Evolutionary conservation across 2,329 filamentous ascomycete species (phyloP).

Genomic region (Fusarium compactum): DNA sequence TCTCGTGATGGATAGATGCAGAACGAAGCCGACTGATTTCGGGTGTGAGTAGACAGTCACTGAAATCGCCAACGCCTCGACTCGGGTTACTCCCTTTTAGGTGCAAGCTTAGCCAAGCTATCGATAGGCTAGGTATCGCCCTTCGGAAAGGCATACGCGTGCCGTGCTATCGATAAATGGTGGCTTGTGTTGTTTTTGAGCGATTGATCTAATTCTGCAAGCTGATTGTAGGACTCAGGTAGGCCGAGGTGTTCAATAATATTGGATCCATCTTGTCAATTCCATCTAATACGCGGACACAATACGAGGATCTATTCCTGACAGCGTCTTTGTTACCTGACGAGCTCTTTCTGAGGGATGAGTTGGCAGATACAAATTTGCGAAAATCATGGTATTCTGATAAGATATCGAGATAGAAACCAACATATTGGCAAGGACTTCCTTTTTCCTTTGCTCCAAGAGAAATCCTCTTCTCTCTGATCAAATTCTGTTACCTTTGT

Average conservation of each 20-base stretch:
- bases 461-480: too few species aligned
- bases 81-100: neutral
- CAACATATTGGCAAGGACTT: too few species aligned
- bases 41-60: neutral
- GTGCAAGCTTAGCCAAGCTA: constrained; percentile 2
- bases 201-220: neutral
- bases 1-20: neutral
- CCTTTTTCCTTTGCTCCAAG: neutral
- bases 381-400: neutral
- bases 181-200: constrained; percentile 2
- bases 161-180: neutral
- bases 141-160: neutral
- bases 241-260: neutral
- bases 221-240: neutral
- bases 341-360: neutral
- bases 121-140: neutral
- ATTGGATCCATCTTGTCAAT: neutral
- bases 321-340: neutral
- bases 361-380: neutral
- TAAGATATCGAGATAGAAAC: neutral
- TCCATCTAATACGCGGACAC: neutral
- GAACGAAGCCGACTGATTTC: constrained; percentile 18
- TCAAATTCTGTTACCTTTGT: neutral
- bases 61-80: neutral
- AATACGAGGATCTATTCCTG: neutral